Percentiles rank a stretch among this genome's conserved stretches.
Evolutionary conservation across 768 basidiomycete species (phyloP).

Genomic region (Tricholoma matsutake): DNA sequence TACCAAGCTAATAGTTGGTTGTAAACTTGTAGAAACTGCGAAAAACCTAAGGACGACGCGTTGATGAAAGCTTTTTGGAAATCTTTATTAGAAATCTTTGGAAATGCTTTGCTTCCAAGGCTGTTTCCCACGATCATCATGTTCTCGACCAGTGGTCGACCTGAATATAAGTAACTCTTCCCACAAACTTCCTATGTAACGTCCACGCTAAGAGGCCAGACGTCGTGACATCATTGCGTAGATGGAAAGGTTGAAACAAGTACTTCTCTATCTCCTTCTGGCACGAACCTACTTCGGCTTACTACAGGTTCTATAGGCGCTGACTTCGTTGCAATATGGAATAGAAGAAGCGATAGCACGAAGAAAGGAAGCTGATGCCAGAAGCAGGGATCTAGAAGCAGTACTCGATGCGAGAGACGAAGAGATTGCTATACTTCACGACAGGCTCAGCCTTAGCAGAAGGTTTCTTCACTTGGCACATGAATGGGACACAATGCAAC

Average conservation of each 20-base stretch:
- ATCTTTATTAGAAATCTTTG: not conserved
- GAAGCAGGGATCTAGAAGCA: constrained; percentile 13
- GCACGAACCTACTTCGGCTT: not conserved
- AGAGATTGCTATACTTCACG: constrained; percentile 15
- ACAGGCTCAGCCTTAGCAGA: constrained; percentile 12
- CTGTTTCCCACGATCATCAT: constrained; percentile 21
- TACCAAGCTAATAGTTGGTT: constrained; percentile 25
- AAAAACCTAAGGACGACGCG: not conserved
- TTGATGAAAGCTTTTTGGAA: not conserved
- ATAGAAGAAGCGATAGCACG: constrained; percentile 24
- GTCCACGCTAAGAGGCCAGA: not conserved
- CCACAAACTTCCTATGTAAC: not conserved
- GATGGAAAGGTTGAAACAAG: constrained; percentile 14
- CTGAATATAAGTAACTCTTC: not conserved
- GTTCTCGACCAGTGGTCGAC: not conserved
- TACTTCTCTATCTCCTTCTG: not conserved
- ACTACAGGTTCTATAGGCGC: constrained; percentile 13
- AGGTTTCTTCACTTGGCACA: constrained; percentile 8
- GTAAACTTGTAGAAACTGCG: not conserved
- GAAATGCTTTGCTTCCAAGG: not conserved
- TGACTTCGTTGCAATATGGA: constrained; percentile 20
- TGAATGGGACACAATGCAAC: constrained; percentile 8
- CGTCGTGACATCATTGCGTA: not conserved
- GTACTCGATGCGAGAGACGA: constrained; percentile 20
- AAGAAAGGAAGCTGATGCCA: constrained; percentile 25